A percentile compares a stretch with the other conserved stretches of the same genome.
These are phyloP conservation scores for Alternaria sp. DNA, from an alignment of 2,329 filamentous ascomycete genomes.

Conservation along the genomic window DNA sequence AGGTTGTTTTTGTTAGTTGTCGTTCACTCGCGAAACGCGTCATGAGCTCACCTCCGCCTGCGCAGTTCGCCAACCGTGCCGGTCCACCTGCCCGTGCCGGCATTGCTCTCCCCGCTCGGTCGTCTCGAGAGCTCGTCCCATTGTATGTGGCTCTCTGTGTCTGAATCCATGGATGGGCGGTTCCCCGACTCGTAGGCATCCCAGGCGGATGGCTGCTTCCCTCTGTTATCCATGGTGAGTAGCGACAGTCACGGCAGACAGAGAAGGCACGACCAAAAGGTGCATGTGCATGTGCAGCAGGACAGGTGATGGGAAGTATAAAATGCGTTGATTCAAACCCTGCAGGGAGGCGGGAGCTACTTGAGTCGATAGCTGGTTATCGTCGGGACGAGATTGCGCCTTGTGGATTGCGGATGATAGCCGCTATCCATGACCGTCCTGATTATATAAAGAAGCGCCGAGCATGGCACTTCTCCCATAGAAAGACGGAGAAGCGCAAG, in stretches of 20 bases:
- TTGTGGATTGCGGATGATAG: conserved; percentile 21
- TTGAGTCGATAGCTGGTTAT: conserved; percentile 37
- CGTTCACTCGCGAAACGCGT: neutral
- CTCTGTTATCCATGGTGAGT: conserved; percentile 47
- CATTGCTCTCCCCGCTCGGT: conserved; percentile 40
- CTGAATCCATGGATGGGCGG: conserved; percentile 53
- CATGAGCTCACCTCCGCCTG: conserved; percentile 44
- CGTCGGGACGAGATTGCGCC: conserved; percentile 37
- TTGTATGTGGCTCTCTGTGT: conserved; percentile 45
- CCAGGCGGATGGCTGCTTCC: conserved; percentile 57
- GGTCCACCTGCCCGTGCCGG: conserved; percentile 37
- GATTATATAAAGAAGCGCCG: conserved; percentile 29
- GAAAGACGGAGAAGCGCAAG: conserved; percentile 11
- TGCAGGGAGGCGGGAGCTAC: conserved; percentile 46
- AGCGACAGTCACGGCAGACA: conserved; percentile 6
- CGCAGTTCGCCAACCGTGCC: conserved; percentile 42
- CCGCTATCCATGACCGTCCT: conserved; percentile 15
- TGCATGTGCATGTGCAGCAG: conserved; percentile 1
- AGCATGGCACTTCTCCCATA: conserved; percentile 14
- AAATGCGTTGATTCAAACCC: conserved; percentile 32
- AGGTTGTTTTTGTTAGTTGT: conserved; percentile 11
- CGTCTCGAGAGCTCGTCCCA: conserved; percentile 48
- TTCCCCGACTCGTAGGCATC: conserved; percentile 56
- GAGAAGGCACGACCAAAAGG: conserved; percentile 13
- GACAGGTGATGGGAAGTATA: conserved; percentile 19